Percentiles rank a stretch among this genome's conserved stretches.
phyloP scores from a whole-genome alignment of 2,329 filamentous ascomycete genomes.

The Clonostachys chloroleuca region DNA sequence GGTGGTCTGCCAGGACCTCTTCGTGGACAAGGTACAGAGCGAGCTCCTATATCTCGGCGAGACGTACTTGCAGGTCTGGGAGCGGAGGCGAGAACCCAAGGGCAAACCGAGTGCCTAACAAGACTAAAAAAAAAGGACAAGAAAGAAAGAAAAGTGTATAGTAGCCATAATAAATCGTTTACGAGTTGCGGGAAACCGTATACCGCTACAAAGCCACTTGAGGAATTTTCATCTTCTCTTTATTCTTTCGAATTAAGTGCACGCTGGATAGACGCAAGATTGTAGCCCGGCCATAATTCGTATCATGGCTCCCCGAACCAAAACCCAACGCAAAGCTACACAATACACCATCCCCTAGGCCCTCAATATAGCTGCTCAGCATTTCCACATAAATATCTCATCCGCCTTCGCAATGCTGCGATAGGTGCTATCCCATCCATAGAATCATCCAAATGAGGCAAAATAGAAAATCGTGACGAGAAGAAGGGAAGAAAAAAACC shows the following conservation, averaged over 20 bases:
- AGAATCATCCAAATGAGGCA: neutral
- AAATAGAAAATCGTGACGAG: neutral
- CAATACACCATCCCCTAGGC: neutral
- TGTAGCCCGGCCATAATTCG: no score
- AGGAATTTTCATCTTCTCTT: no score
- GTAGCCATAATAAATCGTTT: neutral
- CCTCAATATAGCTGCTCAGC: neutral
- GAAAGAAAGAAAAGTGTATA: neutral
- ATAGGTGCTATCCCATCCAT: neutral
- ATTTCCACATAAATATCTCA: neutral
- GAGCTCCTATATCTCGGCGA: slow-evolving; percentile 92
- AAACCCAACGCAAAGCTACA: no score
- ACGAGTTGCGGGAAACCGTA: no score
- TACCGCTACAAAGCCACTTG: no score
- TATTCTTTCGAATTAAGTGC: no score
- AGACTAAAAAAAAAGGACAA: neutral
- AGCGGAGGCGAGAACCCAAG: slow-evolving; percentile 61
- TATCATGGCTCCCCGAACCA: no score
- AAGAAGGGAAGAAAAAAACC: slow-evolving; percentile 1
- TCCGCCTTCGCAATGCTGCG: neutral
- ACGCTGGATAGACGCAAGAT: no score
- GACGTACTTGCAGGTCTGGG: slow-evolving; percentile 95
- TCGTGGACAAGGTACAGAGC: slow-evolving; percentile 81
- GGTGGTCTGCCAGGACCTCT: slow-evolving; percentile 91
- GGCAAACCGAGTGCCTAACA: slow-evolving; percentile 6